Percentiles rank a stretch among this genome's conserved stretches.
Conservation (phyloP, 179 eudicot genomes). For the Sideroxylon spinosum region DNA sequence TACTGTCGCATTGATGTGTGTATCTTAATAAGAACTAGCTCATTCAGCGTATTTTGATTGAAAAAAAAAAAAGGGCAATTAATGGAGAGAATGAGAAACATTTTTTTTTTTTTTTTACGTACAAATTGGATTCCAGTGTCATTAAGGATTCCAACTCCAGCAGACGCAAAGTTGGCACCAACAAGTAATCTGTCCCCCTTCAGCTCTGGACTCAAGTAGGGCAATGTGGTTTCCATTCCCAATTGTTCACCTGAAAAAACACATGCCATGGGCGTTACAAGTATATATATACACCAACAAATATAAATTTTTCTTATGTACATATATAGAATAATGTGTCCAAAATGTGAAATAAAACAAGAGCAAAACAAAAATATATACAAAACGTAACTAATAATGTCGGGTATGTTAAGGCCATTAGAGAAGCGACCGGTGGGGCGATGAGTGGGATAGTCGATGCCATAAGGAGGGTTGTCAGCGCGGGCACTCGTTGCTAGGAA, state of each 20-base stretch:
- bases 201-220: slow-evolving; percentile 45
- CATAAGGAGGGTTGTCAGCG: slow-evolving; percentile 25
- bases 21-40: no score
- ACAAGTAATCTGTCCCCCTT: slow-evolving; percentile 32
- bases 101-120: not conserved
- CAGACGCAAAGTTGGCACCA: slow-evolving; percentile 57
- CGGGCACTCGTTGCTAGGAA: slow-evolving; percentile 20
- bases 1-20: no score
- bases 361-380: no score
- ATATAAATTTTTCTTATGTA: no score
- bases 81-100: no score
- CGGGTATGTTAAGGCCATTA: slow-evolving; percentile 58
- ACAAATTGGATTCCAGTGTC: slow-evolving; percentile 63
- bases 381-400: slow-evolving; percentile 49
- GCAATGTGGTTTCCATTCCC: slow-evolving; percentile 42
- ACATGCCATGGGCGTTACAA: not conserved
- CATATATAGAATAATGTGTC: no score
- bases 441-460: slow-evolving; percentile 25
- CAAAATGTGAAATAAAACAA: not conserved
- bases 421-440: slow-evolving; percentile 34
- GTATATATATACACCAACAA: no score
- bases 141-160: slow-evolving; percentile 53
- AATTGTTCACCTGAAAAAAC: slow-evolving; percentile 35
- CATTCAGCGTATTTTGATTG: no score
- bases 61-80: no score